phyloP scores from a whole-genome alignment of 805 yeast species.

The Spathaspora arborariae region DNA sequence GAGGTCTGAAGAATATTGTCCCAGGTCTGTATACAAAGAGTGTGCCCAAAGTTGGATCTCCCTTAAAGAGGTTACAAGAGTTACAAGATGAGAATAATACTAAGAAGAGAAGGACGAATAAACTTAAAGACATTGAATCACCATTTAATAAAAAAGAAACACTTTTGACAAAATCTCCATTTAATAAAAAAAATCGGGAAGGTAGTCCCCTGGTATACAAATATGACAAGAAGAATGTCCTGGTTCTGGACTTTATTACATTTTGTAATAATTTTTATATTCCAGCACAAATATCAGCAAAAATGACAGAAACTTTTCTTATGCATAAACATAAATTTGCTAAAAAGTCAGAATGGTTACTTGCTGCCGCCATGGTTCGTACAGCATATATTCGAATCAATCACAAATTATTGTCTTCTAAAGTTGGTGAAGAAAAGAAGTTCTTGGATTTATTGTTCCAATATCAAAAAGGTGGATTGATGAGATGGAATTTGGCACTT shows the following conservation, averaged over 20 bases:
- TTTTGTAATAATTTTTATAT: slow-evolving; percentile 64
- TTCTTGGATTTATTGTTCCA: slow-evolving; percentile 49
- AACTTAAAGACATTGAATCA: slow-evolving; percentile 19
- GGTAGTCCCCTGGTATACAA: slow-evolving; percentile 3
- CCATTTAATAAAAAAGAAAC: slow-evolving; percentile 22
- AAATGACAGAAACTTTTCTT: slow-evolving; percentile 48
- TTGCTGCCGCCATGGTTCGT: slow-evolving; percentile 63
- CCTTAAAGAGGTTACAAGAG: slow-evolving; percentile 27
- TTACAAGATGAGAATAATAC: background rate
- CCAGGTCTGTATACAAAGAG: slow-evolving; percentile 8
- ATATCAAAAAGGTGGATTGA: slow-evolving; percentile 51
- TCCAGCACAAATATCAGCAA: slow-evolving; percentile 49
- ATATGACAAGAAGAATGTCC: slow-evolving; percentile 20
- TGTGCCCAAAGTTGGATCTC: slow-evolving; percentile 34
- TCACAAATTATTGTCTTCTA: slow-evolving; percentile 39
- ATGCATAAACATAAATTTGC: slow-evolving; percentile 47
- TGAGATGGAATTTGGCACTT: slow-evolving; percentile 45
- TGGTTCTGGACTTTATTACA: slow-evolving; percentile 33
- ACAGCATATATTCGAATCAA: slow-evolving; percentile 56
- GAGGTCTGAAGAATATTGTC: slow-evolving; percentile 6
- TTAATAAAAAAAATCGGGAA: background rate
- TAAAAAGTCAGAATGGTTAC: slow-evolving; percentile 61
- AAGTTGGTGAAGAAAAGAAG: slow-evolving; percentile 46
- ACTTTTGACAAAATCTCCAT: background rate
- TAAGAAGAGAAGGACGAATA: background rate